Conservation (phyloP, 257 asterid genomes). For the Penstemon newberryi region DNA sequence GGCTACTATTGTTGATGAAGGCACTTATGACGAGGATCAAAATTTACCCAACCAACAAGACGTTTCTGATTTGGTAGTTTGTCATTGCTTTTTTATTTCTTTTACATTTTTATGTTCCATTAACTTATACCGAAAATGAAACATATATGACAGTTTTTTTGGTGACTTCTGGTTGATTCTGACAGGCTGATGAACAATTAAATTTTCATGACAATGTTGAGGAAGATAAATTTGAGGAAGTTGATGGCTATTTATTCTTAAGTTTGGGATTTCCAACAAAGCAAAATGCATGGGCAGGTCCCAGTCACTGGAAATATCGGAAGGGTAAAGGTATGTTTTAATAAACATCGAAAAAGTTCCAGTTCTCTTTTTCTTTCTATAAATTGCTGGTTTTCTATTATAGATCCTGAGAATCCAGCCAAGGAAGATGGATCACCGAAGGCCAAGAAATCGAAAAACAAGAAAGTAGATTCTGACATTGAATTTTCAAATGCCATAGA, state of each 20-base stretch:
- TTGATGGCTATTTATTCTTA: constrained; percentile 68
- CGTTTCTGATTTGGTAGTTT: constrained; percentile 44
- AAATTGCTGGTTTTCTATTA: constrained; percentile 31
- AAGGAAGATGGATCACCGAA: constrained; percentile 63
- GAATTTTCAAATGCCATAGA: constrained; percentile 62
- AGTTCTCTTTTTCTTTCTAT: constrained; percentile 4
- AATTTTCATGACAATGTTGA: constrained; percentile 47
- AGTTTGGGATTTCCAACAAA: constrained; percentile 79
- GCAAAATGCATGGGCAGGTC: constrained; percentile 98
- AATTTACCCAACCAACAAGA: constrained; percentile 50
- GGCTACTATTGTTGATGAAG: constrained; percentile 56
- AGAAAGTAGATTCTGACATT: constrained; percentile 61
- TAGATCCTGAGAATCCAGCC: constrained; percentile 52
- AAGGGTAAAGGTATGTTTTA: constrained; percentile 62
- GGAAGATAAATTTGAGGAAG: constrained; percentile 63
- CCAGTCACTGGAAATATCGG: constrained; percentile 90
- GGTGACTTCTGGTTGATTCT: constrained; percentile 27
- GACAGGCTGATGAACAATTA: constrained; percentile 57
- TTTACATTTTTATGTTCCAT: constrained; percentile 14
- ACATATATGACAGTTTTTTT: constrained; percentile 1
- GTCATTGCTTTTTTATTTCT: constrained; percentile 18
- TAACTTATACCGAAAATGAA: constrained; percentile 3
- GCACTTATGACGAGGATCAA: constrained; percentile 46
- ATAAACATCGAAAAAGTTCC: constrained; percentile 1
- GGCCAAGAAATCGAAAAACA: constrained; percentile 57